Evolutionary conservation across 805 yeast genomes (phyloP), one percentile per base, ranked within the genome.

Genomic region (Myxozyma mucilagina): DNA sequence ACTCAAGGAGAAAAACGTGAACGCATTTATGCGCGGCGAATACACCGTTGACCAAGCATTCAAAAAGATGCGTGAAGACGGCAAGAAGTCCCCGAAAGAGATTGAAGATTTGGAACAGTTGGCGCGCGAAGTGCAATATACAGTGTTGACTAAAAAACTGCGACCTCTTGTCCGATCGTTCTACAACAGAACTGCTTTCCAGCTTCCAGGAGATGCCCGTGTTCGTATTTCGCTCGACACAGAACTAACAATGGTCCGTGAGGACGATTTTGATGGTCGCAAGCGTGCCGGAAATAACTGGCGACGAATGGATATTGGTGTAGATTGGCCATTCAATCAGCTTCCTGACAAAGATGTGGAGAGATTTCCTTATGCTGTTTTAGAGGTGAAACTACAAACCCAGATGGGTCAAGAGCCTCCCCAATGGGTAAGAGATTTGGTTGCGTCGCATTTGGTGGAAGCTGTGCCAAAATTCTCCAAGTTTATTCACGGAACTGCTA

Each of bases 391-490:
- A 76, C 81, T 94, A 66, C 99, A 94, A 76, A 94, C 99, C 3
- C 98, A 94, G 79, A 72, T 94, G 76, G 99, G 99, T 58, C 99
- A 94, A 77, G 99, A 94, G 75, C 99, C 99, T 34, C 99, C 99
- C 9, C 86, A 83, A 64, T 94, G 99, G 99, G 96, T 94, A 52
- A 83, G 94, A 68, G 97, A 93, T 67, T 82, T 94, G 74, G 92
- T 93, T 39, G 79, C 92, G 0, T 87, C 96, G 34, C 99, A 94
- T 75, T 80, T 94, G 54, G 99, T 94, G 45, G 99, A 94, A 76
- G 97, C 97, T 1, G 97, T 94, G 47, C 99, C 99, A 34, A 94
- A 94, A 76, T 94, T 90, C 75, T 93, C 98, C 57, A 94, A 94
- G 75, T 94, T 94, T 71, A 93, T 94, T 68, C 99, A 94, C 71